Evolutionary conservation across 306 rosid genomes (phyloP), one percentile per base, ranked within the genome.

Genomic region (Corylus americana): DNA sequence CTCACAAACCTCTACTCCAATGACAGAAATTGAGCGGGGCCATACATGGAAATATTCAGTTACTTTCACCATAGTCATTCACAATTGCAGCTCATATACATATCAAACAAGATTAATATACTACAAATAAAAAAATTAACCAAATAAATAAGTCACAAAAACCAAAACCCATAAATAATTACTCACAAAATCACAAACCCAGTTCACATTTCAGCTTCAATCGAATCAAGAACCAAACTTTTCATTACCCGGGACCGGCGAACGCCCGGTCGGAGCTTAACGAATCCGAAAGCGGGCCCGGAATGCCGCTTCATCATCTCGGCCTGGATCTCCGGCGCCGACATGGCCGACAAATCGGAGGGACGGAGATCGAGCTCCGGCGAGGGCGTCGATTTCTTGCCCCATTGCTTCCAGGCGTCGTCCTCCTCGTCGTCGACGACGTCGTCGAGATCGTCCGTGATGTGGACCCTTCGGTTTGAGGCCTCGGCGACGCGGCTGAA

Each of bases 391-490:
- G 88, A 78, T 71, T 86, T 94, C 89, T 90, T 89, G 83, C 98
- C 98, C 97, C 97, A 95, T 66, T 91, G 74, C 67, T 75, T 90
- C 98, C 98, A 92, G 20, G 76, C 76, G 1, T 95, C 98, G 81
- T 95, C 98, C 82, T 95, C 98, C 61, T 92, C 98, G 2, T 95
- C 92, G 73, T 95, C 98, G 49, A 82, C 74, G 7, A 94, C 95
- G 78, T 91, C 97, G 80, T 95, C 95, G 16, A 95, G 89, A 27
- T 95, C 93, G 82, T 95, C 98, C 37, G 97, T 70, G 83, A 95
- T 91, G 75, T 92, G 93, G 63, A 90, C 74, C 79, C 69, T 77
- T 39, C 98, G 85, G 78, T 94, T 87, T 8, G 88, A 85, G 13
- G 67, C 98, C 54, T 81, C 82, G 5, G 83, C 88, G 76, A 85